These are phyloP conservation scores for Phytophthora europaea DNA, from an alignment of 352 stramenopile genomes.

Conservation along the genomic window DNA sequence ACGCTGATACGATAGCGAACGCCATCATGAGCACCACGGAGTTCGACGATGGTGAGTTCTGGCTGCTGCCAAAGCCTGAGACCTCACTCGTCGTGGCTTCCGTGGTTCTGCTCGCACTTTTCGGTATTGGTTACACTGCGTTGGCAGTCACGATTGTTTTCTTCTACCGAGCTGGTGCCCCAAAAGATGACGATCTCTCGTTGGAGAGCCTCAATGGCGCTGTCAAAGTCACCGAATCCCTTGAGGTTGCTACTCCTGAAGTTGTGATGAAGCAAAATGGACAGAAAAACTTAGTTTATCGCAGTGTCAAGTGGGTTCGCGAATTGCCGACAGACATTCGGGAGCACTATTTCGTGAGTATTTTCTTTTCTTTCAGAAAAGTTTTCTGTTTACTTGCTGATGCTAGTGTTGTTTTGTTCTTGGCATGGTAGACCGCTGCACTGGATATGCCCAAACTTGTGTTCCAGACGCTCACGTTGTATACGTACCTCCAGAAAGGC, in stretches of 20 bases:
- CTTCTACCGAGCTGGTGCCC: constrained; percentile 7
- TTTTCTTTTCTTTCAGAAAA: constrained; percentile 1
- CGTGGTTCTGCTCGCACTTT: constrained; percentile 37
- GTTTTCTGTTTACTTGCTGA: not conserved
- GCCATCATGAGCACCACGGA: constrained; percentile 47
- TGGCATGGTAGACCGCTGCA: constrained; percentile 38
- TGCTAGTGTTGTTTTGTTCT: not conserved
- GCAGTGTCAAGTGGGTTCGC: constrained; percentile 7
- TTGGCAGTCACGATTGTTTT: constrained; percentile 47
- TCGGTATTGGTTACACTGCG: constrained; percentile 44
- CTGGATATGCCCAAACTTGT: constrained; percentile 58
- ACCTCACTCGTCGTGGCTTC: constrained; percentile 30
- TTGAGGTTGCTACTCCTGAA: not conserved
- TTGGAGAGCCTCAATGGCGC: not conserved
- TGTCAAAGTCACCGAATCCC: not conserved
- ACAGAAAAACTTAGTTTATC: not conserved
- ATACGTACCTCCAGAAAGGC: constrained; percentile 44
- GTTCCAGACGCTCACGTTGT: constrained; percentile 54
- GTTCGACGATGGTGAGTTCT: constrained; percentile 67
- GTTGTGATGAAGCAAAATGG: not conserved
- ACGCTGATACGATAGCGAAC: constrained; percentile 51
- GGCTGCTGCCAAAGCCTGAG: constrained; percentile 44
- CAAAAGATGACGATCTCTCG: not conserved
- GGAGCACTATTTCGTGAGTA: constrained; percentile 35
- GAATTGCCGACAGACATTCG: constrained; percentile 29